Evolutionary conservation across 768 basidiomycete species (phyloP).

Genomic region (Xerocomus potaroensis): DNA sequence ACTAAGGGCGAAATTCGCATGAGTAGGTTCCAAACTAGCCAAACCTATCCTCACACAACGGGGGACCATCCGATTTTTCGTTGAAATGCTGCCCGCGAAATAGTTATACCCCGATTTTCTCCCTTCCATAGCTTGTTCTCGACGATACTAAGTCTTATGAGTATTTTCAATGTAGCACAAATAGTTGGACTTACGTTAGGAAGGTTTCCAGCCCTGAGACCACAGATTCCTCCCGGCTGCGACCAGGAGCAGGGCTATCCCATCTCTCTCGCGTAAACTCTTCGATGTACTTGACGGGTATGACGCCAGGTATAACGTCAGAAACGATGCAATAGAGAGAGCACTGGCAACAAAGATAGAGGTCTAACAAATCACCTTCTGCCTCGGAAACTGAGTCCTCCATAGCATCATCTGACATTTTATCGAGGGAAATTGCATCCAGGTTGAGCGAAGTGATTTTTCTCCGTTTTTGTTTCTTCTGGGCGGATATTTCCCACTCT

Average conservation of each 20-base stretch:
- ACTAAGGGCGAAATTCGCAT: constrained; percentile 24
- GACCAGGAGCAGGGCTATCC: constrained; percentile 53
- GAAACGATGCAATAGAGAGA: constrained; percentile 69
- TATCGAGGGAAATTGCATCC: constrained; percentile 20
- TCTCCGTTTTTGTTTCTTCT: constrained; percentile 51
- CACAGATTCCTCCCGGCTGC: constrained; percentile 51
- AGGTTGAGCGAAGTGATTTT: constrained; percentile 42
- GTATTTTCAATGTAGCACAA: neutral
- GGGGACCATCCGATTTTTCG: constrained; percentile 63
- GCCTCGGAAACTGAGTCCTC: constrained; percentile 30
- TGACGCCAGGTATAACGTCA: constrained; percentile 66
- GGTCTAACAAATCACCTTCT: constrained; percentile 60
- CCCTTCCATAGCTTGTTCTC: constrained; percentile 75
- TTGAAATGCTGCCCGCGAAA: constrained; percentile 52
- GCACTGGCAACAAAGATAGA: constrained; percentile 85
- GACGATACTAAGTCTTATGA: constrained; percentile 47
- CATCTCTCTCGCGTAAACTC: constrained; percentile 60
- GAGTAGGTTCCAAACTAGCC: constrained; percentile 5
- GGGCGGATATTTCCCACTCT: constrained; percentile 54
- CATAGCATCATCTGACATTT: constrained; percentile 27
- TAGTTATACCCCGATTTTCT: constrained; percentile 54
- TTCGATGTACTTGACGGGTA: constrained; percentile 58
- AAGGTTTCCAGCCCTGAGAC: constrained; percentile 62
- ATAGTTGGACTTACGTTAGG: constrained; percentile 46
- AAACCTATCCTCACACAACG: constrained; percentile 45